Base-by-base conservation (phyloP, 2,329 filamentous ascomycete species). In the Pestalotiopsis sp. region DNA sequence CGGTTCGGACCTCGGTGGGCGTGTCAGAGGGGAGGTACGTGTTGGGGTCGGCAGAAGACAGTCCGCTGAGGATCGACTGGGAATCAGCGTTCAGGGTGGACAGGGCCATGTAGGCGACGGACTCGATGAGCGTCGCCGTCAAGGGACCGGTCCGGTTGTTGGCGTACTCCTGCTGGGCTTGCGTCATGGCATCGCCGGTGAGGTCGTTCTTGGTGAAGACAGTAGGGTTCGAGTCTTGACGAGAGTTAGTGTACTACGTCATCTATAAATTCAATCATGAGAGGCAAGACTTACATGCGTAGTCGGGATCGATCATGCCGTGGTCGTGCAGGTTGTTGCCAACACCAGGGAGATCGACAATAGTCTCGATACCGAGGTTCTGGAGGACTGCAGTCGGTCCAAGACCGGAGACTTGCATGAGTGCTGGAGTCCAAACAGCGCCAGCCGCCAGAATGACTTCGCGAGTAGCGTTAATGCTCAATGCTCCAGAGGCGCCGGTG, bases 371-470 rank as follows among this genome's bases (percentile, higher is more conserved):
- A 0, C 76, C 76, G 17, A 82, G 75, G 4, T 71, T 70, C 0
- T 75, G 65, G 5, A 88, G 73, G 1, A 82, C 71, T 2, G 75
- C 72, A 13, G 73, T 71, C 4, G 79, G 76, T 0, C 86, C 86
- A 7, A 88, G 80, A 1, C 85, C 85, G n/a, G 84, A 86, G 2
- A 85, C 76, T 70, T 86, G 82, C 0, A 88, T 78, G 3, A 87
- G 74, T 61, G 85, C 80, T 38, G 78, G 84, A n/a, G 76, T 85
- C 71, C 80, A 77, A 7, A 81, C 59, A 2, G 79, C 75, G 2
- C 83, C 83, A 4, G 83, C 81, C 0, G 81, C 78, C 9, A 85
- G 67, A n/a, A 85, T 76, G 4, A 83, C 80, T 65, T 85, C 83
- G 57, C 79, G 80, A 9, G 78, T 61, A 79, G 81, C 68, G 81